Evolutionary conservation across 768 basidiomycete genomes (phyloP), one percentile per base, ranked within the genome.

Genomic region (Mycena maculata): DNA sequence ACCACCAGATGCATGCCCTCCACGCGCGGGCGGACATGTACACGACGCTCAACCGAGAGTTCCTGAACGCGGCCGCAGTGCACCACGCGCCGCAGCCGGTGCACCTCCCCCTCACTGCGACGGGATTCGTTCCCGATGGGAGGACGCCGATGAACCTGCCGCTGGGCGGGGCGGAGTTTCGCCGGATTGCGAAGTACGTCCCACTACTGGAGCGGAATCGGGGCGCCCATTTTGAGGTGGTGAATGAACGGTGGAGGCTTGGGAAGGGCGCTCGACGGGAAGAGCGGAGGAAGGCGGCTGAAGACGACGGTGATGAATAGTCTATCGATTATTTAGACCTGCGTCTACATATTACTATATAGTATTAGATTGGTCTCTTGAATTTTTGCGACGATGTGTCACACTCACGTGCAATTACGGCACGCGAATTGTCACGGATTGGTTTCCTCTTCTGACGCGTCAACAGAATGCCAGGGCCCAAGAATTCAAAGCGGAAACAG

Each of bases 181-280:
- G 86, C 67, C 84, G 90, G 15, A 83, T 82, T 3, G 79, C 79
- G 10, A 89, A 87, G 70, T 96, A 96, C 70, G 81, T 86, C 16
- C 89, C 89, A 9, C 70, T 99, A 33, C 73, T 96, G 55, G 70
- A 82, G 61, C 83, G 96, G 65, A 86, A 88, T 59, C 83, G 94
- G 58, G 78, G 92, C 30, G 92, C 93, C 63, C 83, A 84, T 9
- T 88, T 92, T 0, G 91, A 93, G 36, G 86, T 87, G 16, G 85
- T 87, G 25, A 97, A 98, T 75, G 88, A 89, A 72, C 85, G 91
- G 59, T 98, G 93, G 92, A 83, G 90, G 66, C 73, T 83, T 20
- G 91, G 91, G 13, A 89, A 89, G 73, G 91, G 88, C 1, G 79
- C 81, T 48, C 33, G 57, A 52, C 64, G 64, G 27, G 64, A 65